Evolutionary conservation across 2,329 filamentous ascomycete genomes (phyloP).

Genomic region (Penicillium sp.): DNA sequence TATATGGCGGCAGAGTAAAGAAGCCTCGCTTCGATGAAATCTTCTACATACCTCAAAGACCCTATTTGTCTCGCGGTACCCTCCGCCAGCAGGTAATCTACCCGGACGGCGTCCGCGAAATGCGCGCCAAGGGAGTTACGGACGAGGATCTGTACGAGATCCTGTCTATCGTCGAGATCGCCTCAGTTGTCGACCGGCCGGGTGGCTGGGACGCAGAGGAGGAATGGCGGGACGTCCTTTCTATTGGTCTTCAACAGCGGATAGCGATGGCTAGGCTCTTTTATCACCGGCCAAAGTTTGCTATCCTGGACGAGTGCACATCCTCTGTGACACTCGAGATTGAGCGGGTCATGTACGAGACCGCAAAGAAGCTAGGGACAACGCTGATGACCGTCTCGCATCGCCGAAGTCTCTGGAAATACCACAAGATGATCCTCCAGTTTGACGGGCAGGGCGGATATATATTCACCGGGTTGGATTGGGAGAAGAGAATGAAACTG

Average conservation of each 20-base stretch:
- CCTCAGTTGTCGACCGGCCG: constrained; percentile 78
- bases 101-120: constrained; percentile 84
- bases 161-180: constrained; percentile 79
- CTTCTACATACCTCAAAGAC: constrained; percentile 96
- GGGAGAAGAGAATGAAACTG: constrained; percentile 79
- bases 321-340: constrained; percentile 93
- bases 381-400: constrained; percentile 98
- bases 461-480: constrained; percentile 87
- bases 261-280: constrained; percentile 96
- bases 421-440: constrained; percentile 91
- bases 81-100: constrained; percentile 98
- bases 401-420: constrained; percentile 90
- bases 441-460: constrained; percentile 95
- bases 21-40: constrained; percentile 93
- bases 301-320: constrained; percentile 96
- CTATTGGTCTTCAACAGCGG: constrained; percentile 89
- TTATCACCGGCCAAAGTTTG: constrained; percentile 90
- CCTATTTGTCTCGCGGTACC: constrained; percentile 87
- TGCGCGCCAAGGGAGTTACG: constrained; percentile 81
- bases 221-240: constrained; percentile 95
- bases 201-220: constrained; percentile 91
- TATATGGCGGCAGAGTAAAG: constrained; percentile 90
- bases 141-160: constrained; percentile 81
- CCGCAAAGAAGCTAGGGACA: constrained; percentile 86
- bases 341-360: constrained; percentile 96